Conservation (phyloP, 306 rosid genomes). For the Carpinus fangiana region DNA sequence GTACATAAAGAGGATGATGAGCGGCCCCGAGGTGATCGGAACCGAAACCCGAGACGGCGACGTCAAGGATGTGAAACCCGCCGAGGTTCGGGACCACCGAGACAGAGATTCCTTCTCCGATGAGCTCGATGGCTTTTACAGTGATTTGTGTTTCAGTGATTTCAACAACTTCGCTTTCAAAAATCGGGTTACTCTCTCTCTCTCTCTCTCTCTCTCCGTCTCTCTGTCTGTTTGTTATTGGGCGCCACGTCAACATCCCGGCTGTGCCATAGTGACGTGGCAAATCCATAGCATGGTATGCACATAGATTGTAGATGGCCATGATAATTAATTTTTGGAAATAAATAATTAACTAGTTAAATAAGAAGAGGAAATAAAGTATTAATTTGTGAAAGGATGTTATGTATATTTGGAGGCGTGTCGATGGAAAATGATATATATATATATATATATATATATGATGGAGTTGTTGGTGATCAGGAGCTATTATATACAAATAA, state of each 20-base stretch:
- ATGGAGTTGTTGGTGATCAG: neutral
- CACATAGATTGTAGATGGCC: neutral
- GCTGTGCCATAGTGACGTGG: constrained; percentile 14
- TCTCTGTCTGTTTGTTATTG: neutral
- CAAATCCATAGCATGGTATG: neutral
- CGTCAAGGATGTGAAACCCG: constrained; percentile 32
- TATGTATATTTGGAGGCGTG: too few relatives aligned
- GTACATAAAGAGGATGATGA: constrained; percentile 22
- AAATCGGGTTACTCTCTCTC: constrained; percentile 50
- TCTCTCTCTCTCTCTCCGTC: neutral
- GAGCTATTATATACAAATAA: neutral
- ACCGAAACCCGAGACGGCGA: constrained; percentile 13
- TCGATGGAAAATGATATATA: too few relatives aligned
- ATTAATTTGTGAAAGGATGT: too few relatives aligned
- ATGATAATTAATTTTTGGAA: too few relatives aligned
- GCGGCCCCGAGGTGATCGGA: neutral
- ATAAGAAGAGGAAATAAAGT: too few relatives aligned
- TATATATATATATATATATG: too few relatives aligned
- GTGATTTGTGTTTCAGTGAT: constrained; percentile 31
- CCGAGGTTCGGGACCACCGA: constrained; percentile 29
- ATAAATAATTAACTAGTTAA: too few relatives aligned
- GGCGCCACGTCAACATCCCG: neutral
- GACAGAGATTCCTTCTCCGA: constrained; percentile 19
- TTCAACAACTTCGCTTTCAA: constrained; percentile 28
- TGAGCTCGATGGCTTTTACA: constrained; percentile 31